Evolutionary conservation across 345 rosid species (phyloP), one percentile per base, ranked within the genome.

Genomic region (Hibiscus tridactylites): DNA sequence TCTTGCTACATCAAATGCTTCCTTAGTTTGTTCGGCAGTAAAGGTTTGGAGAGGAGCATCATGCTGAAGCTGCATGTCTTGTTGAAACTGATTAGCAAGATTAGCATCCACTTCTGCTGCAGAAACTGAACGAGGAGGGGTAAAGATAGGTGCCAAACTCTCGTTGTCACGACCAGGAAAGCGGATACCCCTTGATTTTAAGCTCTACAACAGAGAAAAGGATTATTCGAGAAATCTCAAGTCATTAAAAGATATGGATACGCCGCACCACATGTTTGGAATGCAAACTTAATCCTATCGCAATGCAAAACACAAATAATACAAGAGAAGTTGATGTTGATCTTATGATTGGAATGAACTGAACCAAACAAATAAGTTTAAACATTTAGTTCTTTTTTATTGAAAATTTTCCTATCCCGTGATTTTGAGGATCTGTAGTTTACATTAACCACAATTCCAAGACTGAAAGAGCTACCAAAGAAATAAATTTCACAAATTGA

Each of bases 141-240:
- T 96, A 77, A 96, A 92, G 68, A 96, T 89, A 61, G 99, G 99
- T 49, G 87, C 97, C 84, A 96, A 75, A 78, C 97, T 96, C 86
- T 96, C 99, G 50, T 80, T 75, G 78, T 96, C 99, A 79, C 98
- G 92, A 46, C 98, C 99, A 70, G 99, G 98, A 81, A 96, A 96
- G 9, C 97, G 88, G 46, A 96, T 87, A 28, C 98, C 99, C 82
- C 99, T 87, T 52, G 97, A 82, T 84, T 78, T 96, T 63, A 96
- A 75, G 81, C 99, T 89, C 98, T 96, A 65, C 39, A 67, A 49
- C 19, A 29, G 15, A 17, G 39, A 69, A 44, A 29, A 71, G 31
- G 28, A 71, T 71, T 9, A 76, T 65, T 16, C 17, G 71, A 68
- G 15, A 60, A 26, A 56, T 53, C 62, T 19, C 5, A 57, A 56